Conservation (phyloP, 768 basidiomycete species). For the Lyophyllum atratum region DNA sequence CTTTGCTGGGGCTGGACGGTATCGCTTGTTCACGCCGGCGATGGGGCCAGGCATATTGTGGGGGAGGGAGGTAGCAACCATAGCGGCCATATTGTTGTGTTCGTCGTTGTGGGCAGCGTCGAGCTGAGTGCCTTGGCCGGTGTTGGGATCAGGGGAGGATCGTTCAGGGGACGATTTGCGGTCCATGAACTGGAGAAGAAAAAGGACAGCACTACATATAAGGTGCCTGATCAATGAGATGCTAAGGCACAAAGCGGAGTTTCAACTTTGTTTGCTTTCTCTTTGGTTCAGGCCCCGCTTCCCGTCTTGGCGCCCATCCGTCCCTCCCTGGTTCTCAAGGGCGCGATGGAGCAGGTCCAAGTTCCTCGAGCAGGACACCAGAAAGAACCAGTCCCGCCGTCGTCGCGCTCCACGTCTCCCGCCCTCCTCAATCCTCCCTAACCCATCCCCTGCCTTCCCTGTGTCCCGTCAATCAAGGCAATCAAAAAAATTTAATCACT, state of each 20-base stretch:
- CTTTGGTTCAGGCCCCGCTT: slow-evolving; percentile 6
- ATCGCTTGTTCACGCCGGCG: slow-evolving; percentile 52
- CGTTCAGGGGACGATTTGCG: slow-evolving; percentile 33
- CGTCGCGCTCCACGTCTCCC: not conserved
- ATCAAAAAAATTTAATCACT: slow-evolving; percentile 14
- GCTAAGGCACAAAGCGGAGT: slow-evolving; percentile 12
- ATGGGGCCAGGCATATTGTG: slow-evolving; percentile 24
- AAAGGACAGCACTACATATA: slow-evolving; percentile 16
- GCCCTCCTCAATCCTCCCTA: not conserved
- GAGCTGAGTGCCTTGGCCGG: slow-evolving; percentile 13
- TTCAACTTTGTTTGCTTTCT: slow-evolving; percentile 2
- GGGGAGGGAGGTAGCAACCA: slow-evolving; percentile 20
- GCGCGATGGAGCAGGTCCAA: too few species aligned
- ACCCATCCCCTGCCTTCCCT: slow-evolving; percentile 4
- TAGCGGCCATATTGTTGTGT: slow-evolving; percentile 25
- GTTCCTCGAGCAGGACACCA: not conserved
- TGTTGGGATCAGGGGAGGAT: slow-evolving; percentile 25
- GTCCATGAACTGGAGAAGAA: slow-evolving; percentile 26
- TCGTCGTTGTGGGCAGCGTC: slow-evolving; percentile 7
- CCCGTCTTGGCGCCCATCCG: not conserved
- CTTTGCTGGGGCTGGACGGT: slow-evolving; percentile 85
- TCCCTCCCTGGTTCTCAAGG: too few species aligned
- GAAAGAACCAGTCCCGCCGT: not conserved
- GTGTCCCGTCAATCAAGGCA: slow-evolving; percentile 15
- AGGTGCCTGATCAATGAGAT: slow-evolving; percentile 27